Percentiles rank a stretch among this genome's conserved stretches.
These are phyloP conservation scores for Colletotrichum paranaense DNA, from an alignment of 2,329 filamentous ascomycete genomes.

Conservation along the genomic window DNA sequence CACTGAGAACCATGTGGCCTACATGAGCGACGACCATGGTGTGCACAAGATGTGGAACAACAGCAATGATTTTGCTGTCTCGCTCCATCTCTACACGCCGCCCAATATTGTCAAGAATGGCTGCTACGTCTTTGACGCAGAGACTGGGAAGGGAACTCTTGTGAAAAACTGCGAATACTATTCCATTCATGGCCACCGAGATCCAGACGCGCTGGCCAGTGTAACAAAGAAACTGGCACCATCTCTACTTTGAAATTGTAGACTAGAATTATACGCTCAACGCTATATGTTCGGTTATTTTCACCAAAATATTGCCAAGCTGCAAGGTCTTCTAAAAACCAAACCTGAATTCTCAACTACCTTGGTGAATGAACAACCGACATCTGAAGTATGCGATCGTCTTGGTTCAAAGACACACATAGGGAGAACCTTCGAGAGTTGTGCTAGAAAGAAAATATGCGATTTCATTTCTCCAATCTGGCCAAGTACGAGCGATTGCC, in stretches of 20 bases:
- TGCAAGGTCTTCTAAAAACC: no score
- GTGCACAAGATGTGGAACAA: slow-evolving; percentile 85
- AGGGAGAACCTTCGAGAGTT: no score
- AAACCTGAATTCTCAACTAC: no score
- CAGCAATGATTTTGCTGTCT: slow-evolving; percentile 80
- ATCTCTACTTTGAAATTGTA: neutral
- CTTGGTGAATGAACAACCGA: no score
- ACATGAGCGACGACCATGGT: slow-evolving; percentile 91
- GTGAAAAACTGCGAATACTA: neutral
- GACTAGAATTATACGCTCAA: neutral
- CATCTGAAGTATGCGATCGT: no score
- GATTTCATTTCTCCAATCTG: no score
- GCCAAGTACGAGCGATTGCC: no score
- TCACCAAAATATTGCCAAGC: no score
- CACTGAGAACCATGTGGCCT: slow-evolving; percentile 79
- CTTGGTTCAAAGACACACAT: no score
- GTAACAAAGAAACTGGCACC: neutral
- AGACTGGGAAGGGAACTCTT: neutral
- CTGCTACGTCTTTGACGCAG: neutral
- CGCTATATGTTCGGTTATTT: no score
- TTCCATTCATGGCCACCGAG: neutral
- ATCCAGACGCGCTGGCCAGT: no score
- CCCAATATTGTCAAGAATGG: neutral
- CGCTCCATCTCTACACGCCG: slow-evolving; percentile 67
- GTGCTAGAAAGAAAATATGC: no score